Evolutionary conservation across 2,329 filamentous ascomycete species (phyloP), one percentile per base, ranked within the genome.

Genomic region (Venturia pyrina): DNA sequence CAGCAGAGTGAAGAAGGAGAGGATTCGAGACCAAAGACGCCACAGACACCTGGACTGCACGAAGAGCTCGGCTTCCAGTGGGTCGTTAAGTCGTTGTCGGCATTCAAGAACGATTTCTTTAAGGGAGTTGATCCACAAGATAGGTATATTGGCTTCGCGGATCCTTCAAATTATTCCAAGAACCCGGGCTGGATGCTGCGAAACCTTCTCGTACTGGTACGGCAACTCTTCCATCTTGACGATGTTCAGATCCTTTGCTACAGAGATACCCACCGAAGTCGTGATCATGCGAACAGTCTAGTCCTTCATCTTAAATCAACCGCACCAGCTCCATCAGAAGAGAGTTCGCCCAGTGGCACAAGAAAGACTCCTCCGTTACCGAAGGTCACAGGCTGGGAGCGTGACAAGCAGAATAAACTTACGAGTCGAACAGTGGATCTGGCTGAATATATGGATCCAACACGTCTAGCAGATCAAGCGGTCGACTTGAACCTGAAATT

Each of bases 401-500:
- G 93, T 64, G 91, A 92, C 68, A 83, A 86, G 21, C 82, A 85
- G 32, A 89, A 89, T 34, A 96, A 96, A 73, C 80, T 98, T 21
- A 85, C 86, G 21, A 87, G 90, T 19, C 87, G 90, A 69, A 84
- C 89, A 21, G 91, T 91, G 17, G 91, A 96, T 72, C 82, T 99
- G 10, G 89, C 89, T 24, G 91, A 95, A 71, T 96, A 96, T 71
- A 93, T 99, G 89, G 93, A 99, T 73, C 93, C 95, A 7, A 81
- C 84, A 43, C 87, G 88, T 70, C 81, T 98, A 21, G 95, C 95
- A 28, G 93, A 98, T 73, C 92, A 96, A 74, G 92, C 93, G 0
- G 93, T 98, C 11, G 95, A 99, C 73, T 83, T 99, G 67, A 99
- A 99, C 73, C 82, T 98, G 67, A 98, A 98, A 78, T 83, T 99